phyloP scores from a whole-genome alignment of 176 grass and related monocot species.

The Avena atlantica region DNA sequence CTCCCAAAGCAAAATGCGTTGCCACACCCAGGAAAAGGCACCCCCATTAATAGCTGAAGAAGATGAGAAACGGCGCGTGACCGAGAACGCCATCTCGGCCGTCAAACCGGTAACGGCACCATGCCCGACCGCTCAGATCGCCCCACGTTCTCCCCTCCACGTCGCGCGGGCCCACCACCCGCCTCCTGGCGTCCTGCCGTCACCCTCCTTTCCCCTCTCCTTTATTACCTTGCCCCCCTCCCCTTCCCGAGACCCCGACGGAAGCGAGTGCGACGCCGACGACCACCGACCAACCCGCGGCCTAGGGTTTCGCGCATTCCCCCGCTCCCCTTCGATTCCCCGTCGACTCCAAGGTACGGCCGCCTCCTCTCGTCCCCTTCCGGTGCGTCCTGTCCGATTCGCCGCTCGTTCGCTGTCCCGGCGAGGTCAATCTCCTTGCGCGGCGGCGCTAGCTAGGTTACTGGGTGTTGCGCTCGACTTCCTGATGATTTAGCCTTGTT shows the following conservation, averaged over 20 bases:
- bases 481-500: background rate
- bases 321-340: background rate
- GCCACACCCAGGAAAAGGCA: background rate
- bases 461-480: background rate
- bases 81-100: background rate
- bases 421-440: background rate
- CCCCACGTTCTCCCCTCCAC: background rate
- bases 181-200: background rate
- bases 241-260: slow-evolving; percentile 17
- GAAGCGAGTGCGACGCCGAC: slow-evolving; percentile 3
- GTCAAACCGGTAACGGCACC: background rate
- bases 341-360: background rate
- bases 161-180: slow-evolving; percentile 24
- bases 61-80: background rate
- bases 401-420: background rate
- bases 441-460: background rate
- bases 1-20: background rate
- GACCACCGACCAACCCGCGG: background rate
- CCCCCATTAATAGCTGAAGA: slow-evolving; percentile 30
- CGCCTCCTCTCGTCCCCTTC: background rate
- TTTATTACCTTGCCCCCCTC: background rate
- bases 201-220: background rate
- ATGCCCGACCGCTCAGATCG: background rate
- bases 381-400: background rate
- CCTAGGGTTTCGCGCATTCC: slow-evolving; percentile 21